Percentiles rank a stretch among this genome's conserved stretches.
Evolutionary conservation across 331 rosid genomes (phyloP).

Genomic region (Malus hybrid): DNA sequence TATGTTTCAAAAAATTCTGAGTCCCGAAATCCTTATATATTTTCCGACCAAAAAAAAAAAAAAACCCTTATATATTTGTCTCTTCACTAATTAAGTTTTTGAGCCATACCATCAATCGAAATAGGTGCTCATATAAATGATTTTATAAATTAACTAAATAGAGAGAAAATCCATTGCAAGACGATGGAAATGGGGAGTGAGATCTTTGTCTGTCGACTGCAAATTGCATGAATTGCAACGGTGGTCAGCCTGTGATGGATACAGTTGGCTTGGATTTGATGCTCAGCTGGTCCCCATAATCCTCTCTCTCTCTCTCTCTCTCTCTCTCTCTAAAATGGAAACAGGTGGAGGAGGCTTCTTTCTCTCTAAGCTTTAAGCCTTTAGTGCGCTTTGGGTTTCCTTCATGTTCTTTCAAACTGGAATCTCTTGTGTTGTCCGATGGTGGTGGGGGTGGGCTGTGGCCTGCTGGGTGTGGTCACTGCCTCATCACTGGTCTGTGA

Average conservation of each 20-base stretch:
- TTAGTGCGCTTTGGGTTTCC: constrained; percentile 66
- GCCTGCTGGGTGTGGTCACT: constrained; percentile 10
- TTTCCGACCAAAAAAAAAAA: too few relatives aligned
- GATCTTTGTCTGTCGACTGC: constrained; percentile 48
- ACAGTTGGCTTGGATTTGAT: constrained; percentile 38
- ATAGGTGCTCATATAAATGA: not conserved
- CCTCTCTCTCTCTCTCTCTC: constrained; percentile 5
- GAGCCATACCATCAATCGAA: not conserved
- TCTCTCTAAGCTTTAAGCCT: constrained; percentile 14
- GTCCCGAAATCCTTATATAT: not conserved
- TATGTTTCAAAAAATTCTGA: too few relatives aligned
- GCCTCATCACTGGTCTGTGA: constrained; percentile 10
- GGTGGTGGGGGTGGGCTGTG: constrained; percentile 25
- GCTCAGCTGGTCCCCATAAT: constrained; percentile 34
- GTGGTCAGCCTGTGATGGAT: constrained; percentile 14
- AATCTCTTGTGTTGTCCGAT: constrained; percentile 43
- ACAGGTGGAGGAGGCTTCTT: not conserved
- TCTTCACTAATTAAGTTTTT: not conserved
- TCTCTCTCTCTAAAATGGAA: not conserved
- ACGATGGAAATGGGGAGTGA: constrained; percentile 17
- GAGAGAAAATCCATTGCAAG: not conserved
- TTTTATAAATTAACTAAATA: not conserved
- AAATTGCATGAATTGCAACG: not conserved
- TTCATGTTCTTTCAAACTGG: constrained; percentile 58
- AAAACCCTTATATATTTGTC: not conserved